A percentile compares a stretch with the other conserved stretches of the same genome.
These are phyloP conservation scores for Solanum tarijense DNA, from an alignment of 257 asterid genomes.

Conservation along the genomic window DNA sequence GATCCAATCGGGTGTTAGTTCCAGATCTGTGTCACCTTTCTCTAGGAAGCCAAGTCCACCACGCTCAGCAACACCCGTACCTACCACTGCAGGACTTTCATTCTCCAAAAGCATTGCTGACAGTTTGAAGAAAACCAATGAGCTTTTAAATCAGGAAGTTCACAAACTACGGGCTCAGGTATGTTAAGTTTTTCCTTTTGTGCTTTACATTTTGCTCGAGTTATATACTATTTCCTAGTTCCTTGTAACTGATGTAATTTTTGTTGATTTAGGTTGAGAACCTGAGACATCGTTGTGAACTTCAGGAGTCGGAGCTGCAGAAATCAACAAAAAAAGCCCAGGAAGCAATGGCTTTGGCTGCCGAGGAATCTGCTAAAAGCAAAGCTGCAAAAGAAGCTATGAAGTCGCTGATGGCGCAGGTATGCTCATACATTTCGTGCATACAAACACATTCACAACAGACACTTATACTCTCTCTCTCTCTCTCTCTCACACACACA, in stretches of 20 bases:
- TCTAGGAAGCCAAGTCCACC: constrained; percentile 88
- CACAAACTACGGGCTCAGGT: constrained; percentile 80
- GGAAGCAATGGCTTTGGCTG: constrained; percentile 73
- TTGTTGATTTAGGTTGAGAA: constrained; percentile 41
- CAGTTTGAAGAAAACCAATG: constrained; percentile 80
- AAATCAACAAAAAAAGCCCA: constrained; percentile 64
- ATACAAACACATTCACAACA: neutral
- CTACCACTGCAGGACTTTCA: constrained; percentile 83
- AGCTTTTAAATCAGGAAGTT: constrained; percentile 74
- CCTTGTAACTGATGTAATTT: neutral
- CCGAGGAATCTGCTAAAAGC: constrained; percentile 88
- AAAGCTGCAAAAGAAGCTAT: constrained; percentile 95
- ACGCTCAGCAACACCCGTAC: constrained; percentile 85
- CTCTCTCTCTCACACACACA: too few relatives aligned
- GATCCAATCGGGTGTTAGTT: constrained; percentile 53
- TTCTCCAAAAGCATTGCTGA: constrained; percentile 70
- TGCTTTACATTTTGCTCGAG: neutral
- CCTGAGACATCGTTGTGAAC: constrained; percentile 61
- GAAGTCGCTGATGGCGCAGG: constrained; percentile 90
- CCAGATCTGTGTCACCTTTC: constrained; percentile 89
- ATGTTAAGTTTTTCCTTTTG: neutral
- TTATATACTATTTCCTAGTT: neutral
- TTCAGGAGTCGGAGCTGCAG: constrained; percentile 69
- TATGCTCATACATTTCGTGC: constrained; percentile 6
- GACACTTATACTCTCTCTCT: neutral